Evolutionary conservation across 2,329 filamentous ascomycete species (phyloP).

Genomic region (Stagonosporopsis rhizophila): DNA sequence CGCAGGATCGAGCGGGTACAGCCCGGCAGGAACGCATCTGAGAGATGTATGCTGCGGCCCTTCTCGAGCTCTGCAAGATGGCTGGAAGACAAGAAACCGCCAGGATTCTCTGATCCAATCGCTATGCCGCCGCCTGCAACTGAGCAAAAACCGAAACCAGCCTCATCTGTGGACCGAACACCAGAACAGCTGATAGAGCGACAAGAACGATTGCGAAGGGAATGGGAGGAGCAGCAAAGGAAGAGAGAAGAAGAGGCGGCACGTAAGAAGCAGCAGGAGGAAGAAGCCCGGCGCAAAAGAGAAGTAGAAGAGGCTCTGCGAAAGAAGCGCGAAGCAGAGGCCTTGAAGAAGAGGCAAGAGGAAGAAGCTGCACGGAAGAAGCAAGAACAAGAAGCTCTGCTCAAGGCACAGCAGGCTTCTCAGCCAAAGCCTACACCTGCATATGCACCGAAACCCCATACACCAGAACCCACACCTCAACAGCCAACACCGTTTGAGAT

Average conservation of each 20-base stretch:
- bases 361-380: conserved; percentile 23
- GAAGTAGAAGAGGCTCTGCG: conserved; percentile 13
- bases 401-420: conserved; percentile 1
- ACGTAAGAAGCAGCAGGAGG: conserved; percentile 18
- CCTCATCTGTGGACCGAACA: conserved; percentile 16
- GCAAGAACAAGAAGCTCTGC: conserved; percentile 8
- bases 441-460: not conserved
- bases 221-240: conserved; percentile 18
- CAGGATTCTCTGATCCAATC: conserved; percentile 23
- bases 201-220: conserved; percentile 22
- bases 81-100: conserved; percentile 31
- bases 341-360: conserved; percentile 17
- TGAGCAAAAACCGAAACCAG: conserved; percentile 17
- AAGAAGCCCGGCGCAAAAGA: conserved; percentile 21
- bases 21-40: conserved; percentile 4
- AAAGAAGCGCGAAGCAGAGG: conserved; percentile 23
- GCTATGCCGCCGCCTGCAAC: conserved; percentile 32
- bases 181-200: conserved; percentile 24
- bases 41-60: conserved; percentile 18
- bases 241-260: conserved; percentile 25
- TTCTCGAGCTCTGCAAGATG: conserved; percentile 32
- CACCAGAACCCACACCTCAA: conserved; percentile 4
- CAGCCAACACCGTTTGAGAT: conserved; percentile 4
- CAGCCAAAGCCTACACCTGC: not conserved
- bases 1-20: conserved; percentile 5